Conservation (phyloP, 345 rosid species). For the Camelina hispida region DNA sequence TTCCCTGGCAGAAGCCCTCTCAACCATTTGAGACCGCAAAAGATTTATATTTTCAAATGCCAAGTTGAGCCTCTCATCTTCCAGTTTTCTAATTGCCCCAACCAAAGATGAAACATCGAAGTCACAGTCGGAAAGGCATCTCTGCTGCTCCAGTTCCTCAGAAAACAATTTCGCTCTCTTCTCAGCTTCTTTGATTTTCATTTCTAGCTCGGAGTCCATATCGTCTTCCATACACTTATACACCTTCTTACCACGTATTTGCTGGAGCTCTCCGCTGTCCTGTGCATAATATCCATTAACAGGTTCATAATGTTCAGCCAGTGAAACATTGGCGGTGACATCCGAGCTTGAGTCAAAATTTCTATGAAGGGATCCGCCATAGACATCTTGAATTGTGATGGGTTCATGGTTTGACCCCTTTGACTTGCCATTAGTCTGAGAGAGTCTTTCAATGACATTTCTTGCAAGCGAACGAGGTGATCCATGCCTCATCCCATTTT, state of each 20-base stretch:
- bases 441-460: conserved; percentile 84
- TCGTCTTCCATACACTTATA: conserved; percentile 52
- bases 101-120: conserved; percentile 69
- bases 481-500: conserved; percentile 66
- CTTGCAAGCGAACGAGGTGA: conserved; percentile 86
- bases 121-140: conserved; percentile 54
- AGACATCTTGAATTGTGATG: conserved; percentile 80
- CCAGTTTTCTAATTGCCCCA: conserved; percentile 59
- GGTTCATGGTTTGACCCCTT: conserved; percentile 62
- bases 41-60: conserved; percentile 74
- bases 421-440: conserved; percentile 60
- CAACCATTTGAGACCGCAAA: conserved; percentile 63
- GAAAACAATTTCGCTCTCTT: conserved; percentile 70
- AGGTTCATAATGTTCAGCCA: conserved; percentile 54
- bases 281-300: conserved; percentile 42
- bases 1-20: conserved; percentile 71
- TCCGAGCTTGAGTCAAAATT: conserved; percentile 54
- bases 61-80: conserved; percentile 74
- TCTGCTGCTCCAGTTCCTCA: conserved; percentile 71
- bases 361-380: conserved; percentile 59
- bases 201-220: conserved; percentile 58
- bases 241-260: conserved; percentile 38
- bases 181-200: conserved; percentile 73
- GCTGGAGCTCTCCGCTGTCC: conserved; percentile 47
- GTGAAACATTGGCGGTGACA: conserved; percentile 48